These are phyloP conservation scores for Pulveroboletus sp. DNA, from an alignment of 768 basidiomycete species.

Conservation along the genomic window DNA sequence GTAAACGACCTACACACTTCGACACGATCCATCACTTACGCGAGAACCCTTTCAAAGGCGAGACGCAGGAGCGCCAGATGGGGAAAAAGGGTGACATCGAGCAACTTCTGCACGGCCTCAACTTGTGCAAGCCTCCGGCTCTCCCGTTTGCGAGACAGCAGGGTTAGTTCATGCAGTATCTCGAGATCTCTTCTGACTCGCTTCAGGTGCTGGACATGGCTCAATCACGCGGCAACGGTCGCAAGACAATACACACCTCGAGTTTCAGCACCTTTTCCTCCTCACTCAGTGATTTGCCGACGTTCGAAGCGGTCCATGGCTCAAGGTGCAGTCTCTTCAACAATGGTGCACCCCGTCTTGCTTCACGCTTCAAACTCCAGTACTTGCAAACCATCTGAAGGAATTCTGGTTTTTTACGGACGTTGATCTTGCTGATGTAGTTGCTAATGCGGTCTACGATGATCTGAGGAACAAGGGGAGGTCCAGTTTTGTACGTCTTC, in stretches of 20 bases:
- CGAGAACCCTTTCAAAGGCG: constrained; percentile 65
- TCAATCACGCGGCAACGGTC: neutral
- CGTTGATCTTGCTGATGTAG: constrained; percentile 64
- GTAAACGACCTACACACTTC: constrained; percentile 4
- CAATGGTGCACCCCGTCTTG: constrained; percentile 86
- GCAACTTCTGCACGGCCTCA: constrained; percentile 59
- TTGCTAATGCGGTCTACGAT: constrained; percentile 74
- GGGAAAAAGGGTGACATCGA: constrained; percentile 62
- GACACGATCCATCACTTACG: constrained; percentile 41
- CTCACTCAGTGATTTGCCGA: constrained; percentile 62
- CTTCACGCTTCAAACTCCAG: constrained; percentile 97
- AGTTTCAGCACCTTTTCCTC: constrained; percentile 80
- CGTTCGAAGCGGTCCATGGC: constrained; percentile 88
- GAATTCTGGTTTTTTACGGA: constrained; percentile 76
- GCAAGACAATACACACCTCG: constrained; percentile 47
- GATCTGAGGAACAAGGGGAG: constrained; percentile 84
- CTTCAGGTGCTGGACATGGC: constrained; percentile 43
- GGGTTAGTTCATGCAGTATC: constrained; percentile 58
- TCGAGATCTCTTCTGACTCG: constrained; percentile 75
- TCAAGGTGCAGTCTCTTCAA: constrained; percentile 92
- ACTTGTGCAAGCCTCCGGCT: constrained; percentile 68
- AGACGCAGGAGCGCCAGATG: constrained; percentile 55
- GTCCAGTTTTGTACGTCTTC: constrained; percentile 87
- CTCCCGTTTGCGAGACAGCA: constrained; percentile 74
- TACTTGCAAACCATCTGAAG: constrained; percentile 78